Base-by-base conservation (phyloP, 2,329 filamentous ascomycete genomes). In the Stylonectria norvegica region DNA sequence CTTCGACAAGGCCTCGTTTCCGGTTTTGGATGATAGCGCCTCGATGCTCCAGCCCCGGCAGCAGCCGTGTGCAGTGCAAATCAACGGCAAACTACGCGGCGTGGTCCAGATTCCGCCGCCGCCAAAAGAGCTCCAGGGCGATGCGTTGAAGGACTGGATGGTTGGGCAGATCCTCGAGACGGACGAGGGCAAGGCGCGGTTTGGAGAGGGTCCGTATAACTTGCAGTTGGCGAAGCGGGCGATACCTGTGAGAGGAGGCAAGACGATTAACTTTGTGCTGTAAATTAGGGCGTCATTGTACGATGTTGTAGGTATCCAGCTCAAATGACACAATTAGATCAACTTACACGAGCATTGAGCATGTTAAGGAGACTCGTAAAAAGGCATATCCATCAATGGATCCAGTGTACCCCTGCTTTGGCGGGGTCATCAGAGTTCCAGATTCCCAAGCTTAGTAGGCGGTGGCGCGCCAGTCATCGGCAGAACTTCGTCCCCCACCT, bases 51-150 rank as follows among this genome's bases (percentile, higher is more conserved):
- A 75, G 53, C 64, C 73, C 38, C 63, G 71, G 48, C 69, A 64
- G 48, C 65, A 75, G 60, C 67, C 61, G 4, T 85, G 81, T 49
- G 83, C 83, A 0, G 81, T 95, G 12, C 85, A 89, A 56, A 66
- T 94, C 46, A 89, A 94, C 57, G 88, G 89, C n/a, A 89, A 85
- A 62, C 64, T 86, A 48, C 80, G 79, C 25, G 83, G 83, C 47
- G 78, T 78, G 1, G 73, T 84, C n/a, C 70, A 81, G 2, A 79
- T 93, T 17, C 72, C 78, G 1, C 71, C 72, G 19, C 68, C 73
- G 30, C 62, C 73, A 4, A 56, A 57, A 0, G 61, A 61, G 2
- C 54, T 78, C 18, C 52, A 60, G 18, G 67, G 61, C 9, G 63
- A 71, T 3, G 66, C 61, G 36, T 65, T 85, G 44, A 68, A 73